Conservation (phyloP, 2,329 filamentous ascomycete species). For the Emmonsiellopsis sp. region DNA sequence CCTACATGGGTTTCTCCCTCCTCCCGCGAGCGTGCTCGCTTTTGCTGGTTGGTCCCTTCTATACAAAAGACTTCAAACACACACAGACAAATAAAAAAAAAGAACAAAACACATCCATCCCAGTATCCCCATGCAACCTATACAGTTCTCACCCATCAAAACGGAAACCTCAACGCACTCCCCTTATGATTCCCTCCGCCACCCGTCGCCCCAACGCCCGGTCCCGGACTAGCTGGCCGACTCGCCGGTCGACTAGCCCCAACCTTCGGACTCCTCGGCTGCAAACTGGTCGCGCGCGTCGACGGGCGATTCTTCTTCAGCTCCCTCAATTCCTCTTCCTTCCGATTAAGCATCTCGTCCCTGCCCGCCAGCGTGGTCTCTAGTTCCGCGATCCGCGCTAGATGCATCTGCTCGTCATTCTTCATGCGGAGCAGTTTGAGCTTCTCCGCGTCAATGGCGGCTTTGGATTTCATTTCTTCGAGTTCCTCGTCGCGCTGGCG, state of each 20-base stretch:
- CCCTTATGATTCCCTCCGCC: constrained; percentile 13
- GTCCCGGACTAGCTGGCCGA: constrained; percentile 20
- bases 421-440: constrained; percentile 30
- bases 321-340: constrained; percentile 37
- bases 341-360: constrained; percentile 30
- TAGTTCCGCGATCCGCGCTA: constrained; percentile 29
- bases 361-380: constrained; percentile 26
- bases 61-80: neutral
- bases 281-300: constrained; percentile 33
- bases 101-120: neutral
- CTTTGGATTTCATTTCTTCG: constrained; percentile 26
- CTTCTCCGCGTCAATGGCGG: constrained; percentile 25
- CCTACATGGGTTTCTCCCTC: too few species aligned
- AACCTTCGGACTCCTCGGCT: constrained; percentile 34
- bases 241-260: constrained; percentile 28
- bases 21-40: too few species aligned
- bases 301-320: constrained; percentile 35
- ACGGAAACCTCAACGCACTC: constrained; percentile 27
- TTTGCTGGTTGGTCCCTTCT: neutral
- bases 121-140: neutral
- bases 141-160: neutral
- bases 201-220: constrained; percentile 15
- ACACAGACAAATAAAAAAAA: neutral
- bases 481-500: constrained; percentile 29
- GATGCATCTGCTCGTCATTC: constrained; percentile 23